Evolutionary conservation across 2,329 filamentous ascomycete genomes (phyloP), one percentile per base, ranked within the genome.

Genomic region (Arthrobotrys conoides): DNA sequence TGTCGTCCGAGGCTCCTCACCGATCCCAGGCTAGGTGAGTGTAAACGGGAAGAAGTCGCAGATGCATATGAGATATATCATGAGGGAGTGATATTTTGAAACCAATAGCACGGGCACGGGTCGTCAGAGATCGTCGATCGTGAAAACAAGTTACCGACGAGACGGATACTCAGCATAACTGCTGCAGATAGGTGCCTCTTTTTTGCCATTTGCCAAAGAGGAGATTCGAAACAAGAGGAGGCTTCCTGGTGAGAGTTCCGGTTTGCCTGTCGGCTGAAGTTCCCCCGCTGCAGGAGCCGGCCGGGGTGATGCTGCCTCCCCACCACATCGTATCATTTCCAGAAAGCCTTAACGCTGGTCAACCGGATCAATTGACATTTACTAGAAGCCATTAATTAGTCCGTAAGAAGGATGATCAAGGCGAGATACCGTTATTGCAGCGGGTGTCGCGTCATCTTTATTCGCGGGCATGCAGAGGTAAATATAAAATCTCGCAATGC

Each of bases 201-300:
- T 18, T 55, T 55, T 49, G 46, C 46, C 24, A 48, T 63, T 72
- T 57, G 61, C 48, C 67, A 66, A 55, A 67, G 61, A 67, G 41
- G 20, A 49, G 70, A 73, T 73, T 73, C 70, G 70, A 73, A 73
- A 73, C 70, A 53, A 48, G 66, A 49, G 51, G 38, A 44, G 36
- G 36, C 49, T 30, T 30, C 69, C 27, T 51, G 61, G n/a, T 75
- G 30, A 63, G 64, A 68, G 53, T 68, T 67, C 63, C 71, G 71
- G 71, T 68, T 64, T 75, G 71, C 46, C 64, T 75, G 46, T 75
- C 71, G 71, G 71, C 71, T 75, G 71, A 75, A 75, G 44, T 69
- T 69, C 71, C 71, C 64, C 63, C 63, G 71, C 63, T 75, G 64
- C 71, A 68, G 36, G 33, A 46, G 46, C 53, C 41, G 49, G 71